Evolutionary conservation across 2,329 filamentous ascomycete genomes (phyloP).

Genomic region (Alternaria metachromatica): DNA sequence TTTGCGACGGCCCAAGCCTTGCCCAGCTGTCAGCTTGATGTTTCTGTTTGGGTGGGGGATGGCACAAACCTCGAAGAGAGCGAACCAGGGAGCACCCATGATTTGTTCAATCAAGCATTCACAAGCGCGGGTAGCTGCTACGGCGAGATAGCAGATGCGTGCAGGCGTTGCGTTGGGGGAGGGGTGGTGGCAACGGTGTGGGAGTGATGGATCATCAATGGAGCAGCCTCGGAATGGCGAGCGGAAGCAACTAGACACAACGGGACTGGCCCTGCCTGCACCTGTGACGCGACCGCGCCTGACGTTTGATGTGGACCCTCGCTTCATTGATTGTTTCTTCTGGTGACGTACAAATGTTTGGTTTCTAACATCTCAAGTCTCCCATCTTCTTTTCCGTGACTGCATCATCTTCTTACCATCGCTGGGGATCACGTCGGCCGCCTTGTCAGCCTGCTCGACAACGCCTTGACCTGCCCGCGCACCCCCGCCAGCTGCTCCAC

Average conservation of each 20-base stretch:
- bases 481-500: conserved; percentile 20
- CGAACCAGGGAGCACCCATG: conserved; percentile 41
- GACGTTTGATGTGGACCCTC: background rate
- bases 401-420: background rate
- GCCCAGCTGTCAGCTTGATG: conserved; percentile 26
- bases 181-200: conserved; percentile 3
- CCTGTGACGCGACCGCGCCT: conserved; percentile 12
- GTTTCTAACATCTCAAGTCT: background rate
- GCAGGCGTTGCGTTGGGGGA: conserved; percentile 8
- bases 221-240: conserved; percentile 8
- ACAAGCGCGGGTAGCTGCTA: conserved; percentile 2
- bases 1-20: conserved; percentile 49
- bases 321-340: background rate
- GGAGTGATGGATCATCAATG: conserved; percentile 5
- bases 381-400: background rate
- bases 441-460: conserved; percentile 6
- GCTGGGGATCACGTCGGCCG: background rate
- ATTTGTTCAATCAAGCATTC: background rate
- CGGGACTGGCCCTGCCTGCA: conserved; percentile 4
- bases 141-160: background rate
- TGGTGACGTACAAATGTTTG: background rate
- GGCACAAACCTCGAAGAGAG: conserved; percentile 41
- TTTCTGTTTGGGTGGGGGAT: background rate
- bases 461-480: conserved; percentile 25
- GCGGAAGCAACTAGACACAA: conserved; percentile 2